Base-by-base conservation (phyloP, 148 eudicot species). In the Diospyros kaki region DNA sequence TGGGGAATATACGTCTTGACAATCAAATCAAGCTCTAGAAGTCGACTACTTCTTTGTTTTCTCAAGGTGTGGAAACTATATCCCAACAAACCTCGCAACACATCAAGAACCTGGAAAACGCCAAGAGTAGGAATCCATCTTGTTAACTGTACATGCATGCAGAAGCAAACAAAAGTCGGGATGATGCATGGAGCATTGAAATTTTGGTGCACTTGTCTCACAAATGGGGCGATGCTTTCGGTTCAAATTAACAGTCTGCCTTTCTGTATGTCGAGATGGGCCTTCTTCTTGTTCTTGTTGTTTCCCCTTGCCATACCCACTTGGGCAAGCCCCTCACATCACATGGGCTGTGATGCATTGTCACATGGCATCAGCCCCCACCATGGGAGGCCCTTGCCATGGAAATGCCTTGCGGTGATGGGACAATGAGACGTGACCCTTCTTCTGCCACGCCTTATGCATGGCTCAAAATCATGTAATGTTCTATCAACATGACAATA, bases 281-380 rank as follows among this genome's bases (percentile, higher is more conserved):
- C 28, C 15, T 43, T 43, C 38, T 44, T 44, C 51, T 66, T 44
- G 7, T 28, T 45, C 15, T 48, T 66, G 28, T 5, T 6, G 44
- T 15, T 50, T 66, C 69, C 44, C 69, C 44, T 66, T 10, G 6
- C 52, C 69, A 9, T 66, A 15, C 53, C 52, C n/a, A 42, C 53
- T 41, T 41, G 46, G 14, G 6, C 46, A 64, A 64, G 43, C 67
- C 67, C 7, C 48, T 9, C 28, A 28, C 28, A 28, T 66, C 69
- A 66, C 50, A 44, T 66, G 69, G 42, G 14, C 1, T 15, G 69
- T n/a, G 69, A 43, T 7, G n/a, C 51, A 45, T n/a, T 66, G 69
- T 66, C 69, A 66, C 69, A 66, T 66, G 69, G 52, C 69, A 44
- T n/a, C 11, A 66, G 69, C 44, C 69, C 69, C 69, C 51, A 66